Percentiles rank a stretch among this genome's conserved stretches.
These are phyloP conservation scores for Cystofilobasidium ferigula DNA, from an alignment of 768 basidiomycete genomes.

Conservation along the genomic window DNA sequence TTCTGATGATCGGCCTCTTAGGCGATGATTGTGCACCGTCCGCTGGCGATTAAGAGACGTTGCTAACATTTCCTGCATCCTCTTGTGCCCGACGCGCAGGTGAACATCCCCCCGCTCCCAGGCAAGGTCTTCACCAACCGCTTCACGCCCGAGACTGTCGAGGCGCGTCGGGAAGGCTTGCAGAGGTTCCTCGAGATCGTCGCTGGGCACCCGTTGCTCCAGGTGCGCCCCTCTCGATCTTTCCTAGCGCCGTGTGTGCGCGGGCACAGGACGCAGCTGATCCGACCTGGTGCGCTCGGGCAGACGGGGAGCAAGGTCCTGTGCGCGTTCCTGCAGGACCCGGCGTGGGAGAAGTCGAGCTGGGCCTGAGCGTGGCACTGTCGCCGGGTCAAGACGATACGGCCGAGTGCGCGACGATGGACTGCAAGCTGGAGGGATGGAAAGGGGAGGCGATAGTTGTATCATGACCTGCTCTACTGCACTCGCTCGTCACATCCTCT, in stretches of 20 bases:
- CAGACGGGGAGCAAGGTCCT: slow-evolving; percentile 96
- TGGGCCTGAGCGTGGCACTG: slow-evolving; percentile 33
- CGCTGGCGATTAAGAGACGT: no score
- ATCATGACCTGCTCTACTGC: no score
- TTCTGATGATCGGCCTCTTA: no score
- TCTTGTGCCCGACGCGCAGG: slow-evolving; percentile 2
- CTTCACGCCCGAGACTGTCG: slow-evolving; percentile 96
- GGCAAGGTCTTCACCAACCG: slow-evolving; percentile 98
- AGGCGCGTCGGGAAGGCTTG: slow-evolving; percentile 76
- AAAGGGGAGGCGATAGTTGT: no score
- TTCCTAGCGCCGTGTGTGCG: neutral
- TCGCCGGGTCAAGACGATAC: no score
- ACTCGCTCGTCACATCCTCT: no score
- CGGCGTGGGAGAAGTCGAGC: slow-evolving; percentile 53
- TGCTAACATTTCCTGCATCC: neutral
- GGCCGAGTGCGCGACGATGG: no score
- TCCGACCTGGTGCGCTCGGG: neutral
- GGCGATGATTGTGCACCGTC: no score
- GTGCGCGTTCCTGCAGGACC: slow-evolving; percentile 87
- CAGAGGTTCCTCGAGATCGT: slow-evolving; percentile 93
- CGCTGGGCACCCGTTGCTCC: slow-evolving; percentile 89
- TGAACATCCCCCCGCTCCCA: slow-evolving; percentile 93
- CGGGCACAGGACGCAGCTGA: no score
- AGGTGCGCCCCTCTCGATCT: slow-evolving; percentile 47
- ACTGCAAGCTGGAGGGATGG: no score